Evolutionary conservation across 768 basidiomycete genomes (phyloP), one percentile per base, ranked within the genome.

Genomic region (Lyophyllum atratum): DNA sequence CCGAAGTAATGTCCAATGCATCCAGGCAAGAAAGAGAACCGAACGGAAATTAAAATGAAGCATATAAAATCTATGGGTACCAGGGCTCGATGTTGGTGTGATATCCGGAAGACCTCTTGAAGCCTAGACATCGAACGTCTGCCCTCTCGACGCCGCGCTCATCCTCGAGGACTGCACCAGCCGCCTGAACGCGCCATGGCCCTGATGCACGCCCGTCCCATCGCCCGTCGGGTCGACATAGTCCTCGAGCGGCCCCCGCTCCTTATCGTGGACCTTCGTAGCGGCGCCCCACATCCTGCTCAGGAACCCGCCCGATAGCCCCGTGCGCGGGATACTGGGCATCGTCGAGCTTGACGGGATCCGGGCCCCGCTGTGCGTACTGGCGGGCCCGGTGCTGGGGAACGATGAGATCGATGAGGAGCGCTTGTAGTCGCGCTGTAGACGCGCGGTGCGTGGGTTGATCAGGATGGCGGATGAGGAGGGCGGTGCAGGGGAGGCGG

Each of bases 281-380:
- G 85, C 85, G 11, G 82, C 85, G 33, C 81, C 89, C 85, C 88
- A 89, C 85, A 90, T 88, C 26, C 89, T 80, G 62, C 85, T 89
- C 48, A 90, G 74, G 68, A 90, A 87, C 22, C 81, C 77, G 10
- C 77, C 78, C 24, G 81, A 69, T 40, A 62, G 48, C 46, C 69
- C 67, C 48, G 69, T 63, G 58, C 62, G 72, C 44, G 66, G 51
- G 29, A 75, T 68, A 37, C 58, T 69, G 22, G 79, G 75, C 60
- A 76, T 72, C 52, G 78, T 80, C 25, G 73, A 66, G 58, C 78
- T 80, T 42, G 73, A 66, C 12, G 65, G 19, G 6, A 70, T 58
- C 12, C 62, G 42, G 45, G 55, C 34, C 21, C 52, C 50, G 42
- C 52, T 25, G 21, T 43, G 47, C 51, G 45, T 21, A 14, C 26